Evolutionary conservation across 2,329 filamentous ascomycete species (phyloP).

Genomic region (Tolypocladium tropicale): DNA sequence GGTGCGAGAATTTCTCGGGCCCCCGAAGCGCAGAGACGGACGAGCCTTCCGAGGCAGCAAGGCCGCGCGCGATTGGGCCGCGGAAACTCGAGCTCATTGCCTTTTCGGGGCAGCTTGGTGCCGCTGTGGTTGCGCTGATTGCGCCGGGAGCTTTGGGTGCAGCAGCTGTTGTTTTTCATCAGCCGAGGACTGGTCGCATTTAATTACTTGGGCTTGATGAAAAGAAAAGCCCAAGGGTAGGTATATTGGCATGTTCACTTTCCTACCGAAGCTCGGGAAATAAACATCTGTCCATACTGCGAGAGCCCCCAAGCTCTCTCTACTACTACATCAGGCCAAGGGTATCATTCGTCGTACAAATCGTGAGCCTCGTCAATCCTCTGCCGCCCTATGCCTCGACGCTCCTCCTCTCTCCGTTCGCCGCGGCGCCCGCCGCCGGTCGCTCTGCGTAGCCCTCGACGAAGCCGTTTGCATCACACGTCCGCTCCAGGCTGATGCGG

Average conservation of each 20-base stretch:
- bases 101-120: neutral
- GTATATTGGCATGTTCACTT: too few relatives aligned
- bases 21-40: neutral
- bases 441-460: constrained; percentile 53
- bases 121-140: neutral
- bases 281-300: neutral
- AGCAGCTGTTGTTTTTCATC: too few relatives aligned
- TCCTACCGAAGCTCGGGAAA: neutral
- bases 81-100: neutral
- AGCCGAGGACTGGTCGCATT: too few relatives aligned
- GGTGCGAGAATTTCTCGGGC: constrained; percentile 3
- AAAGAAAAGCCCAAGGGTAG: too few relatives aligned
- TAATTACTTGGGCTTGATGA: too few relatives aligned
- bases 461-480: constrained; percentile 69
- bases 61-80: neutral
- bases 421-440: constrained; percentile 20
- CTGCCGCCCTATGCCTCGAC: constrained; percentile 5
- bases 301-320: neutral
- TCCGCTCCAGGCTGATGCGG: constrained; percentile 50
- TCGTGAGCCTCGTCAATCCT: neutral
- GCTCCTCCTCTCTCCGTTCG: constrained; percentile 17
- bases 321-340: neutral
- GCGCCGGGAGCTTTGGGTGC: too few relatives aligned
- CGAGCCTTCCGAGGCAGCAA: neutral
- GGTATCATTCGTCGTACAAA: neutral